These are phyloP conservation scores for Exophiala mesophila DNA, from an alignment of 2,329 filamentous ascomycete species.

Conservation along the genomic window DNA sequence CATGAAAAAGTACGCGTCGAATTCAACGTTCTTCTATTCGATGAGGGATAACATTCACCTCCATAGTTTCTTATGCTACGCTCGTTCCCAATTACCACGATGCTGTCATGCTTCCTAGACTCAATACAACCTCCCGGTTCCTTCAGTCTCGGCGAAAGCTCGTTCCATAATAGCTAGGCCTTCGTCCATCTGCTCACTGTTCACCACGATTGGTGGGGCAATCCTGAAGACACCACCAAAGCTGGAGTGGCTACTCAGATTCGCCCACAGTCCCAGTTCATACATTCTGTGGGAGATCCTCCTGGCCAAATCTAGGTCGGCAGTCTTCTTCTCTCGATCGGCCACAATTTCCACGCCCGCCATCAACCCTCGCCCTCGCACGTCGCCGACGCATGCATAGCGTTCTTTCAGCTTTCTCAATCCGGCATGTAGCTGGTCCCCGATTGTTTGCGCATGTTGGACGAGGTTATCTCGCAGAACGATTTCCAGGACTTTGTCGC, in stretches of 20 bases:
- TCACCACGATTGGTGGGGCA: conserved; percentile 57
- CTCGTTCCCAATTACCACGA: no score
- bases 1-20: no score
- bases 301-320: conserved; percentile 45
- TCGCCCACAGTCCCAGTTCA: conserved; percentile 53
- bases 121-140: conserved; percentile 17
- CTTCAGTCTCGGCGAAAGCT: conserved; percentile 39
- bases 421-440: conserved; percentile 44
- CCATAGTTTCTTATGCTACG: no score
- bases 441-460: conserved; percentile 41
- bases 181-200: conserved; percentile 45
- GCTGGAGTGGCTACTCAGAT: conserved; percentile 50
- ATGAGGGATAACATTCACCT: no score
- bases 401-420: conserved; percentile 44
- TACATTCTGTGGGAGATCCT: conserved; percentile 46
- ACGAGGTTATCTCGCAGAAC: conserved; percentile 54
- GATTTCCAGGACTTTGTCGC: conserved; percentile 58
- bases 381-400: conserved; percentile 60
- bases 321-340: conserved; percentile 45
- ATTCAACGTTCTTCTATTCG: no score
- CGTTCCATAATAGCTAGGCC: conserved; percentile 55
- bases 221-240: conserved; percentile 57
- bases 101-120: no score
- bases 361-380: conserved; percentile 56
- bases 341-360: conserved; percentile 55